Base-by-base conservation (phyloP, 805 yeast genomes). In the Yamadazyma takamatsuzukensis region DNA sequence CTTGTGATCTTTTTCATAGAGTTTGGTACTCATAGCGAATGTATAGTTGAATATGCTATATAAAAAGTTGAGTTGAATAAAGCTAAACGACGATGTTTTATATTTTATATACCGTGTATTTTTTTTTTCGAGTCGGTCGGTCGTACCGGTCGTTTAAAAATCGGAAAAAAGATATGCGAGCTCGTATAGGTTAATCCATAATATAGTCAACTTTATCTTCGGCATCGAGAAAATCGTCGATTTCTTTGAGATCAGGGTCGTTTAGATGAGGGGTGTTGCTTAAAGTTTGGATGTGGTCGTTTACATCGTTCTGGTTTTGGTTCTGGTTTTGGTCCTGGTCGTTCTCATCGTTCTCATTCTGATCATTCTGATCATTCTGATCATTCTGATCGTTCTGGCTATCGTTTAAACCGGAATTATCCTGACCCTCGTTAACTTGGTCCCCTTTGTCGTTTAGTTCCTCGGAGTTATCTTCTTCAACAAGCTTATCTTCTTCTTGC, bases 1-100 rank as follows among this genome's bases (percentile, higher is more conserved):
- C 32, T 64, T 64, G 56, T 63, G 76, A 43, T 80, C 65, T 61
- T 78, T 80, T 31, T 64, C 55, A 26, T 68, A 66, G 48, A 65
- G 56, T 30, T 24, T 29, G 11, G 24, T 9, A 23, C 13, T 23
- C 9, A 23, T n/a, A 23, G 26, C 13, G 13, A 23, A 6, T n/a
- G 26, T 23, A 23, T 10, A 19, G 8, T 11, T 11, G 22, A 19
- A 11, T 19, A 8, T 8, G 8, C 8, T 19, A 11, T 19, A 19
- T 19, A 19, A 8, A 19, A 8, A 9, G 26, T 23, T 23, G 26
- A 23, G n/a, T 23, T 9, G 9, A n/a, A n/a, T 9, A 19, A 19
- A 19, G 22, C 11, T 19, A 11, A 19, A 19, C 22, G 11, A 19
- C 11, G 10, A 9, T 19, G 8, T 8, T 9, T 8, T 9, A 19